These are phyloP conservation scores for Exobasidium cylindrosporum DNA, from an alignment of 1,284 basidiomycete genomes.

Conservation along the genomic window DNA sequence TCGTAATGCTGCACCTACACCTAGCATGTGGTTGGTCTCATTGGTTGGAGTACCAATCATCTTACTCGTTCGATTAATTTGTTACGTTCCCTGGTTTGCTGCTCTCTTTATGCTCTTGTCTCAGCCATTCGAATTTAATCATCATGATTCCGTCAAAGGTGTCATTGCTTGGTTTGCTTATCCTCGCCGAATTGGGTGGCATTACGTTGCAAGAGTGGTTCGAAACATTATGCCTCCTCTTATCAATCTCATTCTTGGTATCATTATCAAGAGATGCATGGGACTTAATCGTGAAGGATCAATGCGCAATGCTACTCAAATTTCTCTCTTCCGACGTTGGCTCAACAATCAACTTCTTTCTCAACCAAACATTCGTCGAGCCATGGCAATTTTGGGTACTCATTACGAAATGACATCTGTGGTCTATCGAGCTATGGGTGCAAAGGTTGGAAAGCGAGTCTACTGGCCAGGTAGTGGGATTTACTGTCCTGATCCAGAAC, in stretches of 20 bases:
- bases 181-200: conserved; percentile 53
- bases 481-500: conserved; percentile 54
- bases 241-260: conserved; percentile 48
- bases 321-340: conserved; percentile 53
- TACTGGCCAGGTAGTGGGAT: conserved; percentile 55
- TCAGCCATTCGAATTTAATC: conserved; percentile 51
- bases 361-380: conserved; percentile 47
- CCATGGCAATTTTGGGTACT: conserved; percentile 50
- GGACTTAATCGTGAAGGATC: conserved; percentile 54
- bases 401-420: conserved; percentile 56
- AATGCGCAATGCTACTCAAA: conserved; percentile 54
- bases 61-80: conserved; percentile 40
- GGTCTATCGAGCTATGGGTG: conserved; percentile 54
- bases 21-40: conserved; percentile 42
- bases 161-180: conserved; percentile 55
- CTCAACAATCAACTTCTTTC: conserved; percentile 48
- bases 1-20: conserved; percentile 43
- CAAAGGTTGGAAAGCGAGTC: conserved; percentile 52
- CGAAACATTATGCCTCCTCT: conserved; percentile 53
- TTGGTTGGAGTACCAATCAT: conserved; percentile 50
- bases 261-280: conserved; percentile 48
- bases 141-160: conserved; percentile 52
- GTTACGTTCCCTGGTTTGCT: conserved; percentile 54
- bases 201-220: conserved; percentile 52
- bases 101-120: conserved; percentile 53